Evolutionary conservation across 192 early-diverging fungal genomes (phyloP).

Genomic region (Coemansia asiatica): DNA sequence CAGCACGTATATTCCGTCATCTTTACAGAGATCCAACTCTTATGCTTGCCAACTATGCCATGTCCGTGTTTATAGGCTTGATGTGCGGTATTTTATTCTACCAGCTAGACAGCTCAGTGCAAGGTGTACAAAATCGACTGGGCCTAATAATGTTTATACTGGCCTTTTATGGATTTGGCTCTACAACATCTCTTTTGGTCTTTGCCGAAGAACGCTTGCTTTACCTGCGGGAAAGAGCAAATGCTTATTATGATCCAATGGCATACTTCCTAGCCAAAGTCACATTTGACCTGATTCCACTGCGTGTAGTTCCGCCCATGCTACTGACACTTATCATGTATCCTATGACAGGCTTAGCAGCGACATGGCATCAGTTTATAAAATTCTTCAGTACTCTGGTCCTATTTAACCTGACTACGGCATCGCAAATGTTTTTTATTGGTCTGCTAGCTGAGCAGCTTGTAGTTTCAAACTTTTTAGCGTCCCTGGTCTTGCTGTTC

Average conservation of each 20-base stretch:
- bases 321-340: constrained; percentile 81
- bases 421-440: constrained; percentile 72
- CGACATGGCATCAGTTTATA: constrained; percentile 62
- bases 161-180: constrained; percentile 58
- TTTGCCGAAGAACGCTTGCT: constrained; percentile 53
- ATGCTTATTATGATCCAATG: constrained; percentile 61
- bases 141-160: constrained; percentile 53
- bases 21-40: constrained; percentile 41
- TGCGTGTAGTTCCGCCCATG: constrained; percentile 78
- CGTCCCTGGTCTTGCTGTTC: constrained; percentile 82
- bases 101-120: constrained; percentile 46
- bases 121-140: constrained; percentile 54
- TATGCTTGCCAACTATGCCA: constrained; percentile 45
- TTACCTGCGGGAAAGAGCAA: constrained; percentile 62
- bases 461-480: constrained; percentile 73
- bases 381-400: constrained; percentile 77
- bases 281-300: constrained; percentile 62
- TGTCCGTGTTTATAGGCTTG: constrained; percentile 43
- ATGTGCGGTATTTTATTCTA: constrained; percentile 59
- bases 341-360: constrained; percentile 79
- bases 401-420: constrained; percentile 77
- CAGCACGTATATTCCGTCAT: constrained; percentile 52
- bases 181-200: constrained; percentile 55
- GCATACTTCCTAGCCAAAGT: constrained; percentile 66
- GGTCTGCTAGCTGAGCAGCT: constrained; percentile 72